Evolutionary conservation across 441 rosid species (phyloP), one percentile per base, ranked within the genome.

Genomic region (Pelargonium citronellum): DNA sequence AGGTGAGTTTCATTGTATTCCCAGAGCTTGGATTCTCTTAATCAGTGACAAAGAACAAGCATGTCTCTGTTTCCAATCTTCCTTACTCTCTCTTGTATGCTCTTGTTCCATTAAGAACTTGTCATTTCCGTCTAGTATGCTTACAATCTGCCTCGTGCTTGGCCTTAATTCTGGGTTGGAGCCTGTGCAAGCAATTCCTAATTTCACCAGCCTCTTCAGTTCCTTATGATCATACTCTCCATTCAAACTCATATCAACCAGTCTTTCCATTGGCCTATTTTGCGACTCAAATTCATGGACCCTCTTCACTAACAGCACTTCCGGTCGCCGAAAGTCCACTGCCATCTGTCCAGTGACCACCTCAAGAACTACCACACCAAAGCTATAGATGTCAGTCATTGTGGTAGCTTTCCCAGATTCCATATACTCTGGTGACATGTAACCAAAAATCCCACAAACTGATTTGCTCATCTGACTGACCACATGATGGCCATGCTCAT

Each of bases 401-500:
- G 97, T 76, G 20, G 94, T 89, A 61, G 88, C 96, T 78, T 94
- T 95, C 0, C 97, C 99, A 0, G 89, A 83, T 64, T 89, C 91
- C 57, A 94, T 82, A 75, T 91, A 91, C 75, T 94, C 98, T 0
- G 99, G 99, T 30, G 99, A 86, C 92, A 94, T 83, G 78, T 94
- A 91, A 37, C 99, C 97, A 2, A 94, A 94, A 69, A 91, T 94
- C 64, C 99, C 99, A 68, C 92, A 87, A 7, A 85, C 95, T 0
- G 97, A 90, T 69, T 79, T 87, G 57, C 75, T 81, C 67, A 73
- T 74, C 39, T 72, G 20, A 0, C 64, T 58, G 10, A 81, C 87
- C 12, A 87, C 85, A 17, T 80, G 85, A 80, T 94, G 99, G 22
- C 82, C 94, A 0, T 90, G 82, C 51, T 91, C 95, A 13, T 90